Evolutionary conservation across 1,284 basidiomycete genomes (phyloP).

Genomic region (Leucoagaricus sp.): DNA sequence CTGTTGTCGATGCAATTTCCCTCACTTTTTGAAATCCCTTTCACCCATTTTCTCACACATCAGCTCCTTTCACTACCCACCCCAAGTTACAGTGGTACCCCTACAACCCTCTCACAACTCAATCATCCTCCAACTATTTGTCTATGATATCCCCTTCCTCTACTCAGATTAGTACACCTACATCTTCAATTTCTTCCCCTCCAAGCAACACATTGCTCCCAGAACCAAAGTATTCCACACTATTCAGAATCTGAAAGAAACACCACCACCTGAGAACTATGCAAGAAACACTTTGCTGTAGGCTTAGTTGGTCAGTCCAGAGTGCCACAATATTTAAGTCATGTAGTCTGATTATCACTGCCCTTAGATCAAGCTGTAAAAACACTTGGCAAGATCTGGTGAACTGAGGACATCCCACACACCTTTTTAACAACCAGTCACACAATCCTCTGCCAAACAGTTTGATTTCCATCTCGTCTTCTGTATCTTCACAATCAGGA

Average conservation of each 20-base stretch:
- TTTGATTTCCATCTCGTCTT: conserved; percentile 14
- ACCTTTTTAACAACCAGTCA: conserved; percentile 39
- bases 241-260: no score
- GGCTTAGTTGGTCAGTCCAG: conserved; percentile 64
- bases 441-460: neutral
- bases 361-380: conserved; percentile 72
- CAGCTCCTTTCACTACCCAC: conserved; percentile 64
- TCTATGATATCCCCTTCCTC: conserved; percentile 48
- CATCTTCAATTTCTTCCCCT: conserved; percentile 53
- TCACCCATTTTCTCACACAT: conserved; percentile 63
- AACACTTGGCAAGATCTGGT: conserved; percentile 74
- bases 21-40: conserved; percentile 31
- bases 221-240: no score
- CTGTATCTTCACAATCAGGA: no score
- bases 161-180: conserved; percentile 60
- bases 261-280: conserved; percentile 49
- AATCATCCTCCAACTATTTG: no score
- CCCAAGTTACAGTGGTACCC: conserved; percentile 75
- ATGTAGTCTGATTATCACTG: neutral
- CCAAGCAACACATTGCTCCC: no score
- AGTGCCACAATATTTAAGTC: no score
- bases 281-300: conserved; percentile 64
- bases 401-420: conserved; percentile 64
- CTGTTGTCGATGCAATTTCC: conserved; percentile 35
- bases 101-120: conserved; percentile 47